Conservation (phyloP, 2,329 filamentous ascomycete genomes). For the Cladobotryum mycophilum region DNA sequence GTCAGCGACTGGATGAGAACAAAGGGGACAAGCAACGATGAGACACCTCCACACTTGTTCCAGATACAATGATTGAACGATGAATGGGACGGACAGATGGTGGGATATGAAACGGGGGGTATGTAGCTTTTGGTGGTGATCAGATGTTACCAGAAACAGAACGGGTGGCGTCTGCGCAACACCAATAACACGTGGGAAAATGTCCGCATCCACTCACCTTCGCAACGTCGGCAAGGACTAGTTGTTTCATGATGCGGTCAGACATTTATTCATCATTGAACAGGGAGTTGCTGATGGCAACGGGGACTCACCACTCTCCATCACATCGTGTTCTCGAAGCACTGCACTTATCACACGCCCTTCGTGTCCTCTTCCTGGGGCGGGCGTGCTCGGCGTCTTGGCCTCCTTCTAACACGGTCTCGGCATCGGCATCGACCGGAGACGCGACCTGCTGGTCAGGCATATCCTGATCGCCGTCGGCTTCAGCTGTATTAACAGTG, state of each 20-base stretch:
- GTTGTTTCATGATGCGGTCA: slow-evolving; percentile 4
- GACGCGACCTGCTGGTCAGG: too few relatives aligned
- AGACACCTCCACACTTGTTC: not conserved
- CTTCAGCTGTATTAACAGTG: not conserved
- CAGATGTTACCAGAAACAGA: not conserved
- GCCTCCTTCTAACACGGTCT: too few relatives aligned
- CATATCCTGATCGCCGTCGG: too few relatives aligned
- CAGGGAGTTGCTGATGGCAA: not conserved
- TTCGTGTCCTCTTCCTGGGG: slow-evolving; percentile 23
- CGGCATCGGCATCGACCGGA: too few relatives aligned
- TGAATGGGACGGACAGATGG: not conserved
- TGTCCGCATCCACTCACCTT: slow-evolving; percentile 22
- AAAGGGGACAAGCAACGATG: not conserved
- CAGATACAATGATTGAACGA: not conserved
- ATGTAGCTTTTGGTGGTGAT: not conserved
- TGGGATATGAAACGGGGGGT: not conserved
- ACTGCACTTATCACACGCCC: slow-evolving; percentile 30
- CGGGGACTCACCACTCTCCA: slow-evolving; percentile 33
- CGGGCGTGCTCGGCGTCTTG: slow-evolving; percentile 17
- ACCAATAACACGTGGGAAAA: not conserved
- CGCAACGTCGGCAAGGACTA: slow-evolving; percentile 28
- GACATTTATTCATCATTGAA: not conserved
- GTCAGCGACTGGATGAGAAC: slow-evolving; percentile 2
- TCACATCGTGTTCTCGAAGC: slow-evolving; percentile 37
- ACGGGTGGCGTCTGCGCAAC: not conserved